Evolutionary conservation across 2,329 filamentous ascomycete genomes (phyloP).

Genomic region (Thelonectria discophora): DNA sequence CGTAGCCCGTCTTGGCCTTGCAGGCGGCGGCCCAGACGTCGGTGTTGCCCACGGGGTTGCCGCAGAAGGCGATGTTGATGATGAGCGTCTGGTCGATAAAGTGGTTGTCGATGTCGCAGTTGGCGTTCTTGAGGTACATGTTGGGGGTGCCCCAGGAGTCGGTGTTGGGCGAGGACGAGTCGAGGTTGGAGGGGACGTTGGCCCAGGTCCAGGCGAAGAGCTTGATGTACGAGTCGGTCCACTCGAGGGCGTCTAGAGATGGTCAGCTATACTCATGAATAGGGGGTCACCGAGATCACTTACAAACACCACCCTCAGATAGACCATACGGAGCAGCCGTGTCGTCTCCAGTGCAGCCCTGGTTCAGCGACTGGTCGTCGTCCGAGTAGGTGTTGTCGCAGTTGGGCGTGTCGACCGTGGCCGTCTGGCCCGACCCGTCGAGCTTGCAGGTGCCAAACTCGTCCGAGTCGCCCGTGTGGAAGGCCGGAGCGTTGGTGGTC

Average conservation of each 20-base stretch:
- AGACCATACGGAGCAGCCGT: conserved; percentile 51
- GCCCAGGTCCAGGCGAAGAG: conserved; percentile 52
- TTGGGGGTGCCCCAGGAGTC: conserved; percentile 70
- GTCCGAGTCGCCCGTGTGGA: conserved; percentile 58
- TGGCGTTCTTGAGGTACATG: conserved; percentile 64
- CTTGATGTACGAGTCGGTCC: conserved; percentile 52
- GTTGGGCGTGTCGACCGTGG: conserved; percentile 47
- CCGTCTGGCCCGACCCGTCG: conserved; percentile 42
- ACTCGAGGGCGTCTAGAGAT: conserved; percentile 51
- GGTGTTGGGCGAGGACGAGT: conserved; percentile 64
- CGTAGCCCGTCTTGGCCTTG: conserved; percentile 24
- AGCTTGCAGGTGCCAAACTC: conserved; percentile 50
- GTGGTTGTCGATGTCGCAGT: conserved; percentile 70
- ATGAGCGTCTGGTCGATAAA: conserved; percentile 77
- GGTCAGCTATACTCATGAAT: no score
- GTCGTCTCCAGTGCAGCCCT: conserved; percentile 55
- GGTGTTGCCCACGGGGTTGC: conserved; percentile 66
- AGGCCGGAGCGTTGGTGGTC: conserved; percentile 63
- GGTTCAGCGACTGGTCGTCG: conserved; percentile 45
- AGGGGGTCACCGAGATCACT: no score
- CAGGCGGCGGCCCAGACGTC: conserved; percentile 30
- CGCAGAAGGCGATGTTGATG: conserved; percentile 79
- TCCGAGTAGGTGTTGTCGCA: conserved; percentile 51
- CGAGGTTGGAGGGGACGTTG: conserved; percentile 47
- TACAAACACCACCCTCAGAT: conserved; percentile 52